Base-by-base conservation (phyloP, 345 rosid genomes). In the Arabis alpina region DNA sequence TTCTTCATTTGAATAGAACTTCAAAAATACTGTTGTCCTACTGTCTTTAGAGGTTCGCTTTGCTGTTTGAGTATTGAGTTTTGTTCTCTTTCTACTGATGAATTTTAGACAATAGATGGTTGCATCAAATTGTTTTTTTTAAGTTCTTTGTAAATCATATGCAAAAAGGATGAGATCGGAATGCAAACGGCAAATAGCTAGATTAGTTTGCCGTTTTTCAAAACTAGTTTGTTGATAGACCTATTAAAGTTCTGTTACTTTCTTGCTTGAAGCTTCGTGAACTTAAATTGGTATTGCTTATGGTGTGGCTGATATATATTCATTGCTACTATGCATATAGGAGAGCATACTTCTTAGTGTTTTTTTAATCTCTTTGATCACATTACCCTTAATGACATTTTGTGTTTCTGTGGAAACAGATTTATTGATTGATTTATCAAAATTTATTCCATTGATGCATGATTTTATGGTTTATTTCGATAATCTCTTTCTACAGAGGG, bases 401-500 rank as follows among this genome's bases (percentile, higher is more conserved):
- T 41, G 32, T 52, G 19, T 75, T 61, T 64, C 25, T 49, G 12
- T 61, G 58, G 40, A 60, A 54, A 60, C 27, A 15, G 27, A 39
- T 23, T 54, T 36, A 36, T 36, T 49, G 3, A 9, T 61, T 70
- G 5, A 37, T 54, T 43, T 4, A 55, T 61, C 37, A 53, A 54
- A n/a, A 52, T 32, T 47, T 58, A 16, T 11, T 9, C 42, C 69
- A 41, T 66, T 15, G 52, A 52, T 10, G 37, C 64, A 53, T 49
- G 32, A 24, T n/a, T 54, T 34, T 64, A 41, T 57, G 15, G 43
- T 51, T 79, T 54, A 34, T 56, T 60, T 55, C 76, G 56, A 70
- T 41, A 61, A 5, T 77, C 10, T 43, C 70, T 53, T 49, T 74
- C 43, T 74, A 73, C 90, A 94, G 99, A 88, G 93, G 77, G 99